Conservation (phyloP, 768 basidiomycete genomes). For the Leucocoprinus leucothites region DNA sequence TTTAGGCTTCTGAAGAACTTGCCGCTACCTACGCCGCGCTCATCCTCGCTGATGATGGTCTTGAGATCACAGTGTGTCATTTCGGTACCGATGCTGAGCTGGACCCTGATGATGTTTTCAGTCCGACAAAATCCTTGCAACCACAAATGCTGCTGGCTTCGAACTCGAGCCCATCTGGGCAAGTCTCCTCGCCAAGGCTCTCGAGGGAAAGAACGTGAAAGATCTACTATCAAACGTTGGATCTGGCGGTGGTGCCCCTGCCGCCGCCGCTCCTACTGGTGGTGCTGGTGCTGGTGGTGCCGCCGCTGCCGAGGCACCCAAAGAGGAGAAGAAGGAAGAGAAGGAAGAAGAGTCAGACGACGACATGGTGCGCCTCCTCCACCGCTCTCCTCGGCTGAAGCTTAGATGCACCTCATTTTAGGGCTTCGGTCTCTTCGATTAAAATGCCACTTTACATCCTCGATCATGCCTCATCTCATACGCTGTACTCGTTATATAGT, state of each 20-base stretch:
- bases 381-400: background rate
- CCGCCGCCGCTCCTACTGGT: constrained; percentile 49
- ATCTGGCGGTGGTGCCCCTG: constrained; percentile 83
- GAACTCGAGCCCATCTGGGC: constrained; percentile 99
- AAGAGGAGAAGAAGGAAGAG: constrained; percentile 87
- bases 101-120: constrained; percentile 26
- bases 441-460: constrained; percentile 28
- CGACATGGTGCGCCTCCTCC: constrained; percentile 68
- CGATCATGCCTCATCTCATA: constrained; percentile 5
- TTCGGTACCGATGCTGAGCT: background rate
- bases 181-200: constrained; percentile 91
- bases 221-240: constrained; percentile 95
- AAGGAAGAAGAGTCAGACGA: constrained; percentile 66
- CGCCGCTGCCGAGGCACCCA: constrained; percentile 75
- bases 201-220: constrained; percentile 97
- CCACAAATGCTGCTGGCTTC: constrained; percentile 79
- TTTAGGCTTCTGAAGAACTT: constrained; percentile 64
- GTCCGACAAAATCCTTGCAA: constrained; percentile 89
- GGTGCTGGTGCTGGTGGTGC: constrained; percentile 60
- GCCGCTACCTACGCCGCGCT: constrained; percentile 96
- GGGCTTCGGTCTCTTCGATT: constrained; percentile 98
- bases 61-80: constrained; percentile 91
- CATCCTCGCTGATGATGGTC: constrained; percentile 95
- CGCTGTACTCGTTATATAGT: constrained; percentile 17
- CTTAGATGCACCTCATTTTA: constrained; percentile 25